Evolutionary conservation across 2,329 filamentous ascomycete species (phyloP).

Genomic region (Epichloe hybrida): DNA sequence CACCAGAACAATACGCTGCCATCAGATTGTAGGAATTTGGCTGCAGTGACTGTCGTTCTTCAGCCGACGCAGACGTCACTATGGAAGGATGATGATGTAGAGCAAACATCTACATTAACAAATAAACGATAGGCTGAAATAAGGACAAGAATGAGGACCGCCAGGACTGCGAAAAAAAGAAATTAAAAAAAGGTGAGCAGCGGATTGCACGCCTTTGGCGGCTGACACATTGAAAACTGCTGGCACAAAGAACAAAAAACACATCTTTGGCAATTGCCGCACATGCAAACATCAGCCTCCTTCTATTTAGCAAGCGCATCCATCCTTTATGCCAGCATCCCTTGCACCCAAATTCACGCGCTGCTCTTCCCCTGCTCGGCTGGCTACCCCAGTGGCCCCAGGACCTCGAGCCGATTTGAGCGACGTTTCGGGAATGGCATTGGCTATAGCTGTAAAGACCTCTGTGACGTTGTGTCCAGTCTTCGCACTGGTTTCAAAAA

Average conservation of each 20-base stretch:
- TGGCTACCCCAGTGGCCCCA: conserved; percentile 46
- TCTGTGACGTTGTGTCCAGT: conserved; percentile 87
- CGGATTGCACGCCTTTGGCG: conserved; percentile 5
- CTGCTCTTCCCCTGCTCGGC: conserved; percentile 51
- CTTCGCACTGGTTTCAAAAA: conserved; percentile 98
- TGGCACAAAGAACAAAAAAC: no score
- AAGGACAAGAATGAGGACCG: neutral
- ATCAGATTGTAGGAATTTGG: no score
- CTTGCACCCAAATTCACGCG: conserved; percentile 71
- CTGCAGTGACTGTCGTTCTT: no score
- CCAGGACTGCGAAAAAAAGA: neutral
- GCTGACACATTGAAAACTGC: no score
- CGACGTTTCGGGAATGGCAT: conserved; percentile 93
- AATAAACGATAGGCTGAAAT: neutral
- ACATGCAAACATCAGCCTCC: neutral
- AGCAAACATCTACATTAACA: conserved; percentile 3
- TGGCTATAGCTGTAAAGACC: conserved; percentile 96
- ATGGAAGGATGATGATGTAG: neutral
- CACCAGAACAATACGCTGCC: neutral
- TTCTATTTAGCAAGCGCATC: conserved; percentile 63
- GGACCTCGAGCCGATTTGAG: conserved; percentile 76
- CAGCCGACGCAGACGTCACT: no score
- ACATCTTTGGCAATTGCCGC: no score
- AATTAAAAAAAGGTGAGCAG: neutral
- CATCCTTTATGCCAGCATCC: conserved; percentile 70